Conservation (phyloP, 805 yeast species). For the Metschnikowia kunwiensis region DNA sequence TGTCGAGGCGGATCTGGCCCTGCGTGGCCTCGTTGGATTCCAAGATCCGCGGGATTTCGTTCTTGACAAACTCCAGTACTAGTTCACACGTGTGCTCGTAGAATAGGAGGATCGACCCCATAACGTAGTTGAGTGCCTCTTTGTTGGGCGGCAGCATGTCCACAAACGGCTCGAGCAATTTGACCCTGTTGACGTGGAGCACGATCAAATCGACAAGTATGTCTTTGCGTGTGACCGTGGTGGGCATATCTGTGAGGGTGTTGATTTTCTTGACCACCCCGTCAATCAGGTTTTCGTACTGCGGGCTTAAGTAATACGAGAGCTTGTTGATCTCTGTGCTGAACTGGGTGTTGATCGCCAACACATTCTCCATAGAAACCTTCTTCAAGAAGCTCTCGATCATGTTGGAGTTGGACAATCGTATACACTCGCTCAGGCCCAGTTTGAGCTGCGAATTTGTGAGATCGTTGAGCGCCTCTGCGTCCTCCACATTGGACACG, state of each 20-base stretch:
- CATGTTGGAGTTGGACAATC: slow-evolving; percentile 47
- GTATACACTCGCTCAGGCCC: slow-evolving; percentile 48
- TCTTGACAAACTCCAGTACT: slow-evolving; percentile 13
- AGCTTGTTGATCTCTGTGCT: slow-evolving; percentile 39
- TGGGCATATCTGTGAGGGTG: slow-evolving; percentile 21
- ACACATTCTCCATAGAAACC: slow-evolving; percentile 39
- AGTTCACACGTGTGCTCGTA: slow-evolving; percentile 19
- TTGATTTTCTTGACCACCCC: slow-evolving; percentile 20
- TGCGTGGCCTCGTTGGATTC: slow-evolving; percentile 7
- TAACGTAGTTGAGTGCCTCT: slow-evolving; percentile 33
- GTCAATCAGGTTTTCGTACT: slow-evolving; percentile 13
- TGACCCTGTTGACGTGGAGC: slow-evolving; percentile 49
- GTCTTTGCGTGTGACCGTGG: slow-evolving; percentile 28
- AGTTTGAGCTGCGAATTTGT: slow-evolving; percentile 39
- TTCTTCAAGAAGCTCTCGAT: slow-evolving; percentile 51
- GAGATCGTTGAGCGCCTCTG: slow-evolving; percentile 7
- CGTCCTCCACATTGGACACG: slow-evolving; percentile 12
- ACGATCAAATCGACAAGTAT: slow-evolving; percentile 45
- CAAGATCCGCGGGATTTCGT: slow-evolving; percentile 11
- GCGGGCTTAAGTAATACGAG: slow-evolving; percentile 25
- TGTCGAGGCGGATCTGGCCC: slow-evolving; percentile 24
- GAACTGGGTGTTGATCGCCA: slow-evolving; percentile 40
- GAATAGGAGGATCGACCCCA: slow-evolving; percentile 32
- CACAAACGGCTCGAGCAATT: slow-evolving; percentile 51
- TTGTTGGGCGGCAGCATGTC: slow-evolving; percentile 33